Conservation (phyloP, 441 rosid genomes). For the Erodium texanum region DNA sequence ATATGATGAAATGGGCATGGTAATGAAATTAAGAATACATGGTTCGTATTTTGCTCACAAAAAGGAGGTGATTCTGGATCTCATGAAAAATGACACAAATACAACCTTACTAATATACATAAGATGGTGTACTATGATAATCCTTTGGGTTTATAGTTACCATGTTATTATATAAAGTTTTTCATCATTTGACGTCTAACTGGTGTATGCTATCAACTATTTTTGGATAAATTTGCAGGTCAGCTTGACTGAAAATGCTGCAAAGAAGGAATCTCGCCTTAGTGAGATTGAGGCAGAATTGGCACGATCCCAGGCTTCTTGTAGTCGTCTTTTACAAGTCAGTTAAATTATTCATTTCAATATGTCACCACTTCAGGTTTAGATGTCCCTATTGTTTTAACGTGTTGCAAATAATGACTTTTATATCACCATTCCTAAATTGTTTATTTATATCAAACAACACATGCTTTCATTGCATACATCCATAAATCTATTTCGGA, state of each 20-base stretch:
- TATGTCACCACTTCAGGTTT: neutral
- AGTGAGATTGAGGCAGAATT: slow-evolving; percentile 63
- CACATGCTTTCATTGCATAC: neutral
- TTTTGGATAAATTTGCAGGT: slow-evolving; percentile 31
- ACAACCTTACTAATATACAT: neutral
- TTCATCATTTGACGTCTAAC: neutral
- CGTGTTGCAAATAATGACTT: no score
- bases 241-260: slow-evolving; percentile 49
- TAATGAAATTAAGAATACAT: neutral
- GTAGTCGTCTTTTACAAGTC: slow-evolving; percentile 82
- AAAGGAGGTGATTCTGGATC: neutral
- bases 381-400: no score
- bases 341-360: neutral
- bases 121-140: neutral
- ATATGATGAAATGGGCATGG: neutral
- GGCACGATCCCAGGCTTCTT: slow-evolving; percentile 48
- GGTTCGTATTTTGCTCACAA: neutral
- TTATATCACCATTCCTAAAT: neutral
- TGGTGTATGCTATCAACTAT: neutral
- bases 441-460: neutral
- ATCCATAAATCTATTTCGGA: neutral
- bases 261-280: slow-evolving; percentile 58
- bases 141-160: neutral
- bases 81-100: neutral
- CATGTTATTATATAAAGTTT: neutral